phyloP scores from a whole-genome alignment of 257 asterid genomes.

The Solanum clarkiae region DNA sequence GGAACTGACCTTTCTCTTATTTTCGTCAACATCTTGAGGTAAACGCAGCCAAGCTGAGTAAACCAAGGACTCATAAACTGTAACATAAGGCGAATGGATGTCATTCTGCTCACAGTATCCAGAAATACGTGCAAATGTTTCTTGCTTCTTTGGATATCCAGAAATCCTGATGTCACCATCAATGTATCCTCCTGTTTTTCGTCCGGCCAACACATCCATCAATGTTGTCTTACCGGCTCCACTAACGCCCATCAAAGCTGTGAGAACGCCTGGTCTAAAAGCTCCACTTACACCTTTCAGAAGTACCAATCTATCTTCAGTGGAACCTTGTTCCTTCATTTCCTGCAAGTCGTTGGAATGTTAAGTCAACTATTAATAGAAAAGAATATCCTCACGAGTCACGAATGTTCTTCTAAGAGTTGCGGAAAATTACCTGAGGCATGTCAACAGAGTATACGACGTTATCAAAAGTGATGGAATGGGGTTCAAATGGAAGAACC shows the following conservation, averaged over 20 bases:
- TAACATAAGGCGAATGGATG: slow-evolving; percentile 70
- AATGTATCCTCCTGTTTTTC: slow-evolving; percentile 76
- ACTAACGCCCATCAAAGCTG: slow-evolving; percentile 82
- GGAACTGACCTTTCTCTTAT: slow-evolving; percentile 29
- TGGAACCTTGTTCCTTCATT: slow-evolving; percentile 52
- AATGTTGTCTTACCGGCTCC: slow-evolving; percentile 84
- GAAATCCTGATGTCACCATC: slow-evolving; percentile 54
- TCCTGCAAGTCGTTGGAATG: slow-evolving; percentile 23
- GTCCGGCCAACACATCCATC: slow-evolving; percentile 73
- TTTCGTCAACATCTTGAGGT: slow-evolving; percentile 38
- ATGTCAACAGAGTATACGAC: slow-evolving; percentile 73
- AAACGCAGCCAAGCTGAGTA: slow-evolving; percentile 77
- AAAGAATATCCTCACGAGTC: neutral
- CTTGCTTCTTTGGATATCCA: slow-evolving; percentile 63
- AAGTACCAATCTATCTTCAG: slow-evolving; percentile 38
- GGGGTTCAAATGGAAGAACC: slow-evolving; percentile 94
- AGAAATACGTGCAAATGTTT: slow-evolving; percentile 63
- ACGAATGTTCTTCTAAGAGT: no score
- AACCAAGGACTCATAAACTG: slow-evolving; percentile 56
- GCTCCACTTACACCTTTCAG: slow-evolving; percentile 64
- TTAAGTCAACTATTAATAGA: neutral
- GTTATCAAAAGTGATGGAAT: slow-evolving; percentile 68
- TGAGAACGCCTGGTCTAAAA: slow-evolving; percentile 74
- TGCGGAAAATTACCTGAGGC: slow-evolving; percentile 40
- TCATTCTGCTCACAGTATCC: slow-evolving; percentile 81